These are phyloP conservation scores for Calonectria honghensis DNA, from an alignment of 2,329 filamentous ascomycete genomes.

Conservation along the genomic window DNA sequence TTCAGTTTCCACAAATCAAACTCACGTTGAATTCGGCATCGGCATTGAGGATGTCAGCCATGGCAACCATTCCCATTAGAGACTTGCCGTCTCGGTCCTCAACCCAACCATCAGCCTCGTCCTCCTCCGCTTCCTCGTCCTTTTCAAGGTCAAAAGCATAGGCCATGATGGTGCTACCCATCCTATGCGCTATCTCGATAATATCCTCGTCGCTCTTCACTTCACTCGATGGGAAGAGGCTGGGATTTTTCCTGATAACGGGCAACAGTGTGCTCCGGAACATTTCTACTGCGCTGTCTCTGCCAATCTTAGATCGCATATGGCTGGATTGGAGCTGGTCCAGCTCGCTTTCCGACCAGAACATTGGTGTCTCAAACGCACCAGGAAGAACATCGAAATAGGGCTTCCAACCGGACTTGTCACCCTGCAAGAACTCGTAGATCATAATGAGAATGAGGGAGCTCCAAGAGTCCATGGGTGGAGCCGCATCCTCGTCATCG, in stretches of 20 bases:
- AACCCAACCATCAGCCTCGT: conserved; percentile 79
- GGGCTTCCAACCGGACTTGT: conserved; percentile 81
- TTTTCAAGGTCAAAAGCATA: conserved; percentile 90
- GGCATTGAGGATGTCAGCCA: conserved; percentile 93
- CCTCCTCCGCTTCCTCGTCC: conserved; percentile 73
- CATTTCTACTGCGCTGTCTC: conserved; percentile 80
- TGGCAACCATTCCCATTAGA: conserved; percentile 89
- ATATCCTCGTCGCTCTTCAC: conserved; percentile 66
- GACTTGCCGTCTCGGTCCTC: conserved; percentile 76
- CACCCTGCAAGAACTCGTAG: conserved; percentile 80
- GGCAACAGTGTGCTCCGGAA: conserved; percentile 76
- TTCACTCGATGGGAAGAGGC: conserved; percentile 64
- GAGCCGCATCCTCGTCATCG: conserved; percentile 60
- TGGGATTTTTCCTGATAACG: conserved; percentile 66
- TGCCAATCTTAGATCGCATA: conserved; percentile 85
- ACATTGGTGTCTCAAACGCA: conserved; percentile 91
- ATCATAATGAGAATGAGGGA: conserved; percentile 85
- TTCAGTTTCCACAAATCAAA: background rate
- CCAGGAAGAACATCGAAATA: conserved; percentile 86
- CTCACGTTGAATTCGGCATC: conserved; percentile 89
- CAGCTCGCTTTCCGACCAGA: conserved; percentile 85
- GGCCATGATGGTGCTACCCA: conserved; percentile 93
- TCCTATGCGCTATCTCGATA: conserved; percentile 79
- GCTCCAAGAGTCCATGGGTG: conserved; percentile 72
- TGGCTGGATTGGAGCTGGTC: conserved; percentile 84